Evolutionary conservation across 257 asterid species (phyloP), one percentile per base, ranked within the genome.

Genomic region (Nicotiana benthamiana): DNA sequence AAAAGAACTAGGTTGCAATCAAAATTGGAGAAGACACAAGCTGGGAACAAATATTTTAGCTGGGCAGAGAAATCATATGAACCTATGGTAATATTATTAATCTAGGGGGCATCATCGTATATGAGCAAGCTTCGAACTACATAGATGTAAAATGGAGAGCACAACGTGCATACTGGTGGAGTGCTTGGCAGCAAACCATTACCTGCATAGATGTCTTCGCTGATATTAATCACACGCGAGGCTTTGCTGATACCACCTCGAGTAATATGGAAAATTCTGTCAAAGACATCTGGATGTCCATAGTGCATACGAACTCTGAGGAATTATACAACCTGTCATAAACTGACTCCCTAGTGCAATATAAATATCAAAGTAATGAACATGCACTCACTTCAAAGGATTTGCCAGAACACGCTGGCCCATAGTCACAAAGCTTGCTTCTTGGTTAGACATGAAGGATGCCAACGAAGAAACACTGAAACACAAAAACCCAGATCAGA

Each of bases 221-320:
- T 95, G 75, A 95, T 93, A 85, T 95, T 95, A 82, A 95, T 95
- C 62, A 93, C 93, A 79, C 98, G 98, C 81, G 99, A 95, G 28
- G 99, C 92, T 83, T 95, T 95, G 90, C 99, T 93, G 90, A 95
- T 93, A 79, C 98, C 99, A 86, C 99, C 99, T 83, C 99, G 91
- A 79, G 97, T 95, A 82, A 95, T 86, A 84, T 95, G 99, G 86
- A 95, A 95, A 81, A 95, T 83, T 88, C 99, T 93, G 87, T 95
- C 99, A 87, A 95, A 95, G 72, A 95, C 97, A 87, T 95, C 99
- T 48, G 99, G 98, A 89, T 95, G 99, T 62, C 99, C 99, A 86
- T 95, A 95, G 89, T 95, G 99, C 98, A 95, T 93, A 80, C 99
- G 99, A 59, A 94, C 97, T 94, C 98, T 95, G 82, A 84, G 46